Evolutionary conservation across 805 yeast species (phyloP).

Genomic region (Saitoella complicata): DNA sequence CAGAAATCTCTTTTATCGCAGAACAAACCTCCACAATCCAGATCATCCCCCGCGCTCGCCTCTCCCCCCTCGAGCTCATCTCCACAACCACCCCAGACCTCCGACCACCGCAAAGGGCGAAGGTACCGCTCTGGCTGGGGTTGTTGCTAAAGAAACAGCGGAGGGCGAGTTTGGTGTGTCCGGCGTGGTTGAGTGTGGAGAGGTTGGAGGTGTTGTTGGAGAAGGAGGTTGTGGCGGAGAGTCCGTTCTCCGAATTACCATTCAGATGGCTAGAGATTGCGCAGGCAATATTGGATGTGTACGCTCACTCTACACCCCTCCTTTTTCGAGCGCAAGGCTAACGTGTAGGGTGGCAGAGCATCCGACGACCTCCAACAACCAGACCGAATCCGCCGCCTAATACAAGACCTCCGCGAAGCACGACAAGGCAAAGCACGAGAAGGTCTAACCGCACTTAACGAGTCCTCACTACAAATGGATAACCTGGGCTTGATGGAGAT

Average conservation of each 20-base stretch:
- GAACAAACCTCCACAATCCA: no score
- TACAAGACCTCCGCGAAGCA: conserved; percentile 76
- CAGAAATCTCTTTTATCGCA: no score
- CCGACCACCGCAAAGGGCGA: conserved; percentile 48
- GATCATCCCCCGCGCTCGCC: no score
- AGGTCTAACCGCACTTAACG: conserved; percentile 66
- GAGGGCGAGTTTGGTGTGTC: conserved; percentile 72
- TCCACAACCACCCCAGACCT: conserved; percentile 32
- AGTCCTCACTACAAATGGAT: conserved; percentile 65
- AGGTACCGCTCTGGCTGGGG: conserved; percentile 81
- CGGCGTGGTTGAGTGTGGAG: conserved; percentile 57
- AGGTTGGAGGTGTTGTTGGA: conserved; percentile 43
- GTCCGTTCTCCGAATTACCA: conserved; percentile 56
- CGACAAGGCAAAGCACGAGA: conserved; percentile 64
- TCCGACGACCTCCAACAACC: conserved; percentile 63
- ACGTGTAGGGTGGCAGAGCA: conserved; percentile 28
- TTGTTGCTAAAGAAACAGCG: conserved; percentile 66
- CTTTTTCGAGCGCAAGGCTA: background rate
- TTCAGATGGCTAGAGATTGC: conserved; percentile 80
- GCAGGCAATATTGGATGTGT: conserved; percentile 40
- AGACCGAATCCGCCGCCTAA: conserved; percentile 47
- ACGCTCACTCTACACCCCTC: conserved; percentile 1
- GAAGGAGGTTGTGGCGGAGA: conserved; percentile 43
- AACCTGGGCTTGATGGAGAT: conserved; percentile 72
- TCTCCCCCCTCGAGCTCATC: background rate